Percentiles rank a stretch among this genome's conserved stretches.
phyloP scores from a whole-genome alignment of 1,284 basidiomycete species.

The Phaffia rhodozyma region DNA sequence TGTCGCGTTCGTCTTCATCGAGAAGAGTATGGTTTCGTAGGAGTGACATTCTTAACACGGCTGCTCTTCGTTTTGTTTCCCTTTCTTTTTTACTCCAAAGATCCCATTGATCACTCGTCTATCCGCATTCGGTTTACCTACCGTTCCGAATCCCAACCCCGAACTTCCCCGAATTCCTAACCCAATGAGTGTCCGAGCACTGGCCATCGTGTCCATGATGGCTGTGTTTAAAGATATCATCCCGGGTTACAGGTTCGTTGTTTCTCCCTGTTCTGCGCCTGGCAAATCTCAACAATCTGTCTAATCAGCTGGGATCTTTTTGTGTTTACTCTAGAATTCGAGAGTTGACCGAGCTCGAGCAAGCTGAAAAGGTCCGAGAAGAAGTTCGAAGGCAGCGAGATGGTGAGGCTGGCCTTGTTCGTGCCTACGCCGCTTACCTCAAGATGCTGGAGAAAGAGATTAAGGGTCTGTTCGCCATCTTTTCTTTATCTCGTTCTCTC shows the following conservation, averaged over 20 bases:
- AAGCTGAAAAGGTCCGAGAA: slow-evolving; percentile 86
- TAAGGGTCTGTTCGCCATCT: slow-evolving; percentile 48
- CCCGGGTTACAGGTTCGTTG: slow-evolving; percentile 54
- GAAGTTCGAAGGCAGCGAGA: slow-evolving; percentile 81
- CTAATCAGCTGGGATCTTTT: slow-evolving; percentile 32
- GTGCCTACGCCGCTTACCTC: slow-evolving; percentile 79
- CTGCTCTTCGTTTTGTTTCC: too few species aligned
- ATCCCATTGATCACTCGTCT: slow-evolving; percentile 72
- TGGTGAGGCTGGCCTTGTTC: slow-evolving; percentile 91
- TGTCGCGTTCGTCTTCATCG: slow-evolving; percentile 37
- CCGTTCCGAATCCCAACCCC: slow-evolving; percentile 50
- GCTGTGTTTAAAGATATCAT: slow-evolving; percentile 94
- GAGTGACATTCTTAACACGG: slow-evolving; percentile 25
- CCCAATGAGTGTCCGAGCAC: slow-evolving; percentile 68
- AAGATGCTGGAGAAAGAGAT: slow-evolving; percentile 72
- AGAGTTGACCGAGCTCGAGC: slow-evolving; percentile 75
- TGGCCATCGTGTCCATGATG: slow-evolving; percentile 80
- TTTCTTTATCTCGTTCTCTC: neutral
- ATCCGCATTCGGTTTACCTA: slow-evolving; percentile 64
- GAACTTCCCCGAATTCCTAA: slow-evolving; percentile 54
- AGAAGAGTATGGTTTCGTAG: slow-evolving; percentile 5
- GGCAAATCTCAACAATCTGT: neutral
- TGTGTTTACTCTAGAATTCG: slow-evolving; percentile 46
- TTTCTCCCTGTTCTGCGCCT: neutral
- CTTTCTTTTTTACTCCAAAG: slow-evolving; percentile 36